Evolutionary conservation across 192 early-diverging fungal genomes (phyloP).

Genomic region (Coemansia erecta): DNA sequence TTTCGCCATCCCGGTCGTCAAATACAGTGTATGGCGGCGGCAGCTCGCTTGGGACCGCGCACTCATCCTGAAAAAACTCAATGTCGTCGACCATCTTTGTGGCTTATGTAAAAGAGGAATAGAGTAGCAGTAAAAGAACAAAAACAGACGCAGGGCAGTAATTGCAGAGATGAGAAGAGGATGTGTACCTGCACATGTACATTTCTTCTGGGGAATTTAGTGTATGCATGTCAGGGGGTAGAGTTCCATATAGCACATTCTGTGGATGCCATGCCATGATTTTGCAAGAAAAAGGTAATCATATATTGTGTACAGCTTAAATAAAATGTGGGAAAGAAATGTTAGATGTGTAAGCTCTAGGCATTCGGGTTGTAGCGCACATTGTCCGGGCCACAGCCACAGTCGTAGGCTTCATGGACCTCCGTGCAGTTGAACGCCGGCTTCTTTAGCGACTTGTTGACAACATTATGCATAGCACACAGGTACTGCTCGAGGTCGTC

Average conservation of each 20-base stretch:
- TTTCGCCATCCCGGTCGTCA: background rate
- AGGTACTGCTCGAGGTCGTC: slow-evolving; percentile 77
- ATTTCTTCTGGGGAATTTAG: too few species aligned
- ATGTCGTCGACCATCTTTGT: background rate
- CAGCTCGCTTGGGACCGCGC: background rate
- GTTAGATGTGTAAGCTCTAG: background rate
- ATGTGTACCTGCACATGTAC: too few species aligned
- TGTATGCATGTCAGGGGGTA: too few species aligned
- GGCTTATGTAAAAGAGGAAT: background rate
- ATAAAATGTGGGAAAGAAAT: background rate
- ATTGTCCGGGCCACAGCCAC: slow-evolving; percentile 70
- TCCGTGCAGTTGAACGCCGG: slow-evolving; percentile 76
- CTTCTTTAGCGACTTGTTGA: slow-evolving; percentile 84
- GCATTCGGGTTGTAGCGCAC: slow-evolving; percentile 38
- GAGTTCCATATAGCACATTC: too few species aligned
- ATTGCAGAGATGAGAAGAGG: too few species aligned
- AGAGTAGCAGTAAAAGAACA: background rate
- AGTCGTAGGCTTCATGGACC: slow-evolving; percentile 77
- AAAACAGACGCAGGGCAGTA: too few species aligned
- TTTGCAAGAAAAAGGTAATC: background rate
- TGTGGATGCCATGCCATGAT: too few species aligned
- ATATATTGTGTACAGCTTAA: slow-evolving; percentile 3
- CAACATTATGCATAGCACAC: slow-evolving; percentile 88
- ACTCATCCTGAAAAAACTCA: background rate
- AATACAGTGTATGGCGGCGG: slow-evolving; percentile 3